Conservation (phyloP, 306 rosid species). For the Cicer bijugum region DNA sequence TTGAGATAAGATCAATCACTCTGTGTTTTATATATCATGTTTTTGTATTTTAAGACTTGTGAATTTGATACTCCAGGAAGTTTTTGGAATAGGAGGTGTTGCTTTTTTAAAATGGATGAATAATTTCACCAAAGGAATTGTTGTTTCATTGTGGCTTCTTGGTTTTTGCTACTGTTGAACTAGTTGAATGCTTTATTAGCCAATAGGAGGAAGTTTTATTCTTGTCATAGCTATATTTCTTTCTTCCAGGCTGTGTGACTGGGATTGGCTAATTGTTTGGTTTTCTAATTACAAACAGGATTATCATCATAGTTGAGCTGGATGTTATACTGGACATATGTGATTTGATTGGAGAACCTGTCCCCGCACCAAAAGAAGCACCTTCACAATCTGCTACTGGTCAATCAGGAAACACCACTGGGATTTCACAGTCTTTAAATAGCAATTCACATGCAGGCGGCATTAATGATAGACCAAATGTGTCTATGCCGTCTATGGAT, state of each 20-base stretch:
- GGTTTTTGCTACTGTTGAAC: neutral
- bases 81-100: neutral
- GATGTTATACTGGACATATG: constrained; percentile 64
- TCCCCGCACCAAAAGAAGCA: constrained; percentile 39
- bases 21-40: neutral
- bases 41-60: constrained; percentile 19
- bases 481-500: constrained; percentile 47
- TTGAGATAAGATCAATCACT: neutral
- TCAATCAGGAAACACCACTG: constrained; percentile 50
- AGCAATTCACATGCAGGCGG: constrained; percentile 47
- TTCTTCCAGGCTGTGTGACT: neutral
- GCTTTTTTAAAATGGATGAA: neutral
- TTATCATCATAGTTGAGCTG: constrained; percentile 69
- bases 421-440: constrained; percentile 50
- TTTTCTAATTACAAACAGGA: constrained; percentile 55
- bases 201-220: constrained; percentile 1
- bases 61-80: neutral
- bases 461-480: constrained; percentile 46
- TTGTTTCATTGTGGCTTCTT: neutral
- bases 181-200: neutral
- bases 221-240: neutral
- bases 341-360: constrained; percentile 71
- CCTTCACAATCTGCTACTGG: constrained; percentile 40
- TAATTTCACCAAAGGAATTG: neutral
- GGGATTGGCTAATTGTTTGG: constrained; percentile 8